Evolutionary conservation across 1,284 basidiomycete genomes (phyloP).

Genomic region (Ustanciosporium gigantosporum): DNA sequence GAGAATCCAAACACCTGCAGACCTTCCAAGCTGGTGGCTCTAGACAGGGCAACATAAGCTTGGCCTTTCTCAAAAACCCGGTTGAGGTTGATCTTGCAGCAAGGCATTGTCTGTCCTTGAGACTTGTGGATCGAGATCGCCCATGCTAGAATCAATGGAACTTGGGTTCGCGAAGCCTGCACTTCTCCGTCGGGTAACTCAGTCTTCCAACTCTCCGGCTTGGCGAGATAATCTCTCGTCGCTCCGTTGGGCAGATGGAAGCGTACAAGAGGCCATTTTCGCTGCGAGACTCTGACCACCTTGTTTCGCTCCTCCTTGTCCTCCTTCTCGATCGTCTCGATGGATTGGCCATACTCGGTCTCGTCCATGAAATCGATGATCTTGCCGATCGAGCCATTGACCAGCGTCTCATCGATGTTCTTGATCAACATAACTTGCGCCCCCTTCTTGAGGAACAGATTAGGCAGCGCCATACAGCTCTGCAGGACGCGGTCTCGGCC

Average conservation of each 20-base stretch:
- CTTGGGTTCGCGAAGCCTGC: conserved; percentile 56
- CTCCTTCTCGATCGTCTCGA: conserved; percentile 52
- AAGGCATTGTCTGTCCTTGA: conserved; percentile 58
- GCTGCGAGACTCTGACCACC: conserved; percentile 30
- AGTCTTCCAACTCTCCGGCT: conserved; percentile 60
- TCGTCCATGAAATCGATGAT: conserved; percentile 63
- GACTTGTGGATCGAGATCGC: conserved; percentile 61
- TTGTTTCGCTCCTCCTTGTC: conserved; percentile 43
- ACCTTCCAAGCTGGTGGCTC: conserved; percentile 86
- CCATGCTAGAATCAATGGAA: conserved; percentile 60
- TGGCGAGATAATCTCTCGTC: conserved; percentile 43
- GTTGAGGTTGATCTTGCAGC: conserved; percentile 55
- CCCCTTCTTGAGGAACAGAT: conserved; percentile 70
- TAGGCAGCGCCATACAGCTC: conserved; percentile 50
- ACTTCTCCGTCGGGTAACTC: conserved; percentile 60
- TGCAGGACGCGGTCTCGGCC: conserved; percentile 36
- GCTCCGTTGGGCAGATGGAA: conserved; percentile 46
- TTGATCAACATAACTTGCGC: conserved; percentile 75
- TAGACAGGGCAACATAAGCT: conserved; percentile 93
- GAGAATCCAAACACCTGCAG: conserved; percentile 84
- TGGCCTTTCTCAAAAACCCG: conserved; percentile 64
- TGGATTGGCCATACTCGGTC: conserved; percentile 29
- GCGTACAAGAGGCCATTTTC: conserved; percentile 53
- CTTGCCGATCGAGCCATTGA: conserved; percentile 80
- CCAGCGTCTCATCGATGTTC: conserved; percentile 74